A percentile compares a stretch with the other conserved stretches of the same genome.
These are phyloP conservation scores for Trichoderma arundinaceum DNA, from an alignment of 2,329 filamentous ascomycete genomes.

Conservation along the genomic window DNA sequence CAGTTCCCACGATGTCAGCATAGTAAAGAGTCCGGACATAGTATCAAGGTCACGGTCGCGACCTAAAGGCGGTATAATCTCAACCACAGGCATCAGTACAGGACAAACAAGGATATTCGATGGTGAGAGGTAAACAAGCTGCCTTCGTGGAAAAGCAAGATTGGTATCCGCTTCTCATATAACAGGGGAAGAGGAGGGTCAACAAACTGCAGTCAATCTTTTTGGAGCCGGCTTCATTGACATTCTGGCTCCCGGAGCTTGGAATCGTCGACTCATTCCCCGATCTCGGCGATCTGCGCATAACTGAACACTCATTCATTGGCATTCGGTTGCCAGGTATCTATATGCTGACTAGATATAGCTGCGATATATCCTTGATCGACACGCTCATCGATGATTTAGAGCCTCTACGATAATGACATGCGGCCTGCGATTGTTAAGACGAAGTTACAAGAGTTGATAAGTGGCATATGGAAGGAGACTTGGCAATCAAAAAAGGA, in stretches of 20 bases:
- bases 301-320: no score
- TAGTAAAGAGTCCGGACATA: slow-evolving; percentile 48
- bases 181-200: slow-evolving; percentile 53
- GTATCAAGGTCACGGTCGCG: slow-evolving; percentile 43
- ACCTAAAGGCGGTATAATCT: slow-evolving; percentile 47
- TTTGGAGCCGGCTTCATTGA: slow-evolving; percentile 39
- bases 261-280: slow-evolving; percentile 32
- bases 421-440: background rate
- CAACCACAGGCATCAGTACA: slow-evolving; percentile 33
- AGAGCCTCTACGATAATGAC: no score
- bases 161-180: slow-evolving; percentile 57
- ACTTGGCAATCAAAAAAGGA: background rate
- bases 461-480: background rate
- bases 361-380: slow-evolving; percentile 11
- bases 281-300: background rate
- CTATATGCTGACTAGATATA: slow-evolving; percentile 33
- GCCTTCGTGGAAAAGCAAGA: slow-evolving; percentile 53
- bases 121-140: background rate
- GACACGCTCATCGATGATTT: no score
- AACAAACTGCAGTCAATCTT: slow-evolving; percentile 45
- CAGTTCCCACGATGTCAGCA: slow-evolving; percentile 53
- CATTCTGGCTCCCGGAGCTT: slow-evolving; percentile 40
- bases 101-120: background rate
- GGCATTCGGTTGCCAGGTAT: slow-evolving; percentile 35
- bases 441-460: background rate